phyloP scores from a whole-genome alignment of 169 alveolate genomes.

The Plasmodium reichenowi region DNA sequence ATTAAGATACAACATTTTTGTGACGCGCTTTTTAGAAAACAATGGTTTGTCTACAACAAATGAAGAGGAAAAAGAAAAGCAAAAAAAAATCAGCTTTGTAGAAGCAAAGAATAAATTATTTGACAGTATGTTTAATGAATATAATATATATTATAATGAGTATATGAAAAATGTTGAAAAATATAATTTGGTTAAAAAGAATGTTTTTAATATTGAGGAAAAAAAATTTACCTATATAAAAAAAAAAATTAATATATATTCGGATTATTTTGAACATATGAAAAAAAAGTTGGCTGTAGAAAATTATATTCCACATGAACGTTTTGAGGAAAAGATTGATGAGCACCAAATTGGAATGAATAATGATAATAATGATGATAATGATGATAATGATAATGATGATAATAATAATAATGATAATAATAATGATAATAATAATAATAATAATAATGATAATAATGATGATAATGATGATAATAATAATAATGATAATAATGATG shows the following conservation, averaged over 20 bases:
- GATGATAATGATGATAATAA: not conserved
- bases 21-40: constrained; percentile 64
- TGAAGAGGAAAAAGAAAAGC: constrained; percentile 5
- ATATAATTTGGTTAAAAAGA: not conserved
- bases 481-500: not conserved
- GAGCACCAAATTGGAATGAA: not conserved
- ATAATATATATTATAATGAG: constrained; percentile 12
- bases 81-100: constrained; percentile 8
- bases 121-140: constrained; percentile 5
- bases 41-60: not conserved
- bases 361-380: not conserved
- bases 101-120: constrained; percentile 40
- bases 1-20: constrained; percentile 36
- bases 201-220: constrained; percentile 11
- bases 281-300: not conserved
- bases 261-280: constrained; percentile 39
- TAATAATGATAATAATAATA: not conserved
- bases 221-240: constrained; percentile 7
- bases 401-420: not conserved
- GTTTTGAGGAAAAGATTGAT: not conserved
- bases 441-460: not conserved
- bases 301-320: not conserved
- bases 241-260: constrained; percentile 19
- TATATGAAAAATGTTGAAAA: not conserved
- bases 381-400: not conserved